Evolutionary conservation across 176 grass and related monocot genomes (phyloP).

Genomic region (Carex myosuroides): DNA sequence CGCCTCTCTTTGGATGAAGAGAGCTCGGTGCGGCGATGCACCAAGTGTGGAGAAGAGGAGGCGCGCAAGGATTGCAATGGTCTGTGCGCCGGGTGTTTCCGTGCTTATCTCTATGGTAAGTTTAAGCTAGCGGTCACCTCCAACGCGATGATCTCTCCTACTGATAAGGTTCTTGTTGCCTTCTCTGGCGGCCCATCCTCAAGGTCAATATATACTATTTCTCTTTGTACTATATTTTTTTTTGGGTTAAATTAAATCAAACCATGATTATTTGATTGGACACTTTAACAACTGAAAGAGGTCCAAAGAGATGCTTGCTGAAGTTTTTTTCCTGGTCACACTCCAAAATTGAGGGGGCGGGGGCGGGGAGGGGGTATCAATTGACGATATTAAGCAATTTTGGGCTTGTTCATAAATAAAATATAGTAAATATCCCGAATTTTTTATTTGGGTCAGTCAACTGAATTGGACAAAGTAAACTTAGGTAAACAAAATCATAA

Average conservation of each 20-base stretch:
- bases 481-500: background rate
- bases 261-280: background rate
- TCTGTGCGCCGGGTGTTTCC: slow-evolving; percentile 54
- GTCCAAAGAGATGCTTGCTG: background rate
- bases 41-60: slow-evolving; percentile 40
- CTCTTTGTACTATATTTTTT: background rate
- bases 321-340: background rate
- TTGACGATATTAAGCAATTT: background rate
- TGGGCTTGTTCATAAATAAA: background rate
- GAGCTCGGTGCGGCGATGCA: slow-evolving; percentile 29
- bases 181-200: slow-evolving; percentile 87
- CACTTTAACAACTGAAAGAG: background rate
- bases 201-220: slow-evolving; percentile 29
- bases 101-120: slow-evolving; percentile 59
- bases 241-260: background rate
- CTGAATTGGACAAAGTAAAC: background rate
- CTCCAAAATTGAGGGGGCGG: background rate
- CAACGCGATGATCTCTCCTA: slow-evolving; percentile 84
- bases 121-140: slow-evolving; percentile 81
- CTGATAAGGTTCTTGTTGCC: slow-evolving; percentile 78
- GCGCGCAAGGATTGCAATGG: slow-evolving; percentile 35
- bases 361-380: too few relatives aligned
- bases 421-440: background rate
- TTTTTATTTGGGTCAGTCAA: background rate
- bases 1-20: slow-evolving; percentile 22